Conservation (phyloP, 2,329 filamentous ascomycete species). For the Exophiala mesophila region DNA sequence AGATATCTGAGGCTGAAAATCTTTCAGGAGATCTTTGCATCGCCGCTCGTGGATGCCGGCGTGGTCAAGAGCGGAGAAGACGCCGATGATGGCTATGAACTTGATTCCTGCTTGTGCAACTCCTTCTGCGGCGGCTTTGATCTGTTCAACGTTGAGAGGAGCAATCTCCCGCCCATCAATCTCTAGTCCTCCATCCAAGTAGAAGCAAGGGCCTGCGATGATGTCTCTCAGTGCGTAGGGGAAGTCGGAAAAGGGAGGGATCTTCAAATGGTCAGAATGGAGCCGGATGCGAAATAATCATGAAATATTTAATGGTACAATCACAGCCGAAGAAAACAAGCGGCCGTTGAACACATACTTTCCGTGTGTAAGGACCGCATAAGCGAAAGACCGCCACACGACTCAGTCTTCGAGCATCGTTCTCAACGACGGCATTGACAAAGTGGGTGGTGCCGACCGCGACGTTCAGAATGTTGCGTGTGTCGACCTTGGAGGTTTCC, state of each 20-base stretch:
- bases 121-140: slow-evolving; percentile 38
- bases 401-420: slow-evolving; percentile 46
- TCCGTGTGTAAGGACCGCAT: neutral
- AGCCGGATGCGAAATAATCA: neutral
- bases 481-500: slow-evolving; percentile 34
- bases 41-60: slow-evolving; percentile 41
- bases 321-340: too few relatives aligned
- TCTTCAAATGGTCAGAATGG: neutral
- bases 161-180: slow-evolving; percentile 45
- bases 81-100: slow-evolving; percentile 40
- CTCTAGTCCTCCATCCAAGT: slow-evolving; percentile 47
- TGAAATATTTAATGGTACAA: too few relatives aligned
- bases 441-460: slow-evolving; percentile 52
- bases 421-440: slow-evolving; percentile 45
- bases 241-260: slow-evolving; percentile 47
- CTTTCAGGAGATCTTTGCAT: slow-evolving; percentile 34
- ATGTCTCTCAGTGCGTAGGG: slow-evolving; percentile 41
- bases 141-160: slow-evolving; percentile 33
- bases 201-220: slow-evolving; percentile 43
- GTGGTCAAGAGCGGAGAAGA: slow-evolving; percentile 43
- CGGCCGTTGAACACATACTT: too few relatives aligned
- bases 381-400: slow-evolving; percentile 50
- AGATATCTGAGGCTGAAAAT: slow-evolving; percentile 32
- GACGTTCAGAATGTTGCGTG: slow-evolving; percentile 41
- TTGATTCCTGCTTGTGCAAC: slow-evolving; percentile 35